Percentiles rank a stretch among this genome's conserved stretches.
Conservation (phyloP, 108 stramenopile genomes). For the Asterionellopsis glacialis region DNA sequence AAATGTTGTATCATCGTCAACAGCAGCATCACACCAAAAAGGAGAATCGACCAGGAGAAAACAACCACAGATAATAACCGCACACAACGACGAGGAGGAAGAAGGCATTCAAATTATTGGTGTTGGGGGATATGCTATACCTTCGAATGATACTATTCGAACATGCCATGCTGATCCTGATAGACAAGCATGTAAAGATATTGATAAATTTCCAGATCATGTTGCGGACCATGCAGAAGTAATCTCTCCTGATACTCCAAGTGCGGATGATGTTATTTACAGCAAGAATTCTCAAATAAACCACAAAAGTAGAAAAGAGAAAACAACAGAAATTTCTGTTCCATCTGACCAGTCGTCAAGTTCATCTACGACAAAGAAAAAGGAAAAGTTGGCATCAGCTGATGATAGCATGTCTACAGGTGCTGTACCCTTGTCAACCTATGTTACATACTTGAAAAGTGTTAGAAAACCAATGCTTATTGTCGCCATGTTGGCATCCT, state of each 20-base stretch:
- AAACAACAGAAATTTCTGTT: neutral
- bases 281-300: neutral
- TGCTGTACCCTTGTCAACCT: constrained; percentile 66
- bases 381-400: constrained; percentile 34
- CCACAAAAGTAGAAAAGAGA: neutral
- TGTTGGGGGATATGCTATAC: constrained; percentile 21
- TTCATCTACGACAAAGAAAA: neutral
- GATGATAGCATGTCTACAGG: constrained; percentile 78
- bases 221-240: constrained; percentile 35
- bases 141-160: constrained; percentile 14
- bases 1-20: too few relatives aligned
- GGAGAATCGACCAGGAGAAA: neutral
- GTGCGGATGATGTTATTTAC: constrained; percentile 4
- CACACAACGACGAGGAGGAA: neutral
- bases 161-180: constrained; percentile 70
- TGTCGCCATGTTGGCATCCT: constrained; percentile 47
- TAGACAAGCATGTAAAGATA: constrained; percentile 14
- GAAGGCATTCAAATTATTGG: constrained; percentile 14
- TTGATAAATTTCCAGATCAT: constrained; percentile 39
- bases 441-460: constrained; percentile 66
- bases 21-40: neutral
- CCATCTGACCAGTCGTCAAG: neutral
- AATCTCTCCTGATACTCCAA: constrained; percentile 12
- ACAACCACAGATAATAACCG: neutral
- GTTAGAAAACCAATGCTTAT: constrained; percentile 66